phyloP scores from a whole-genome alignment of 148 eudicot species.

The Camellia sinensis region DNA sequence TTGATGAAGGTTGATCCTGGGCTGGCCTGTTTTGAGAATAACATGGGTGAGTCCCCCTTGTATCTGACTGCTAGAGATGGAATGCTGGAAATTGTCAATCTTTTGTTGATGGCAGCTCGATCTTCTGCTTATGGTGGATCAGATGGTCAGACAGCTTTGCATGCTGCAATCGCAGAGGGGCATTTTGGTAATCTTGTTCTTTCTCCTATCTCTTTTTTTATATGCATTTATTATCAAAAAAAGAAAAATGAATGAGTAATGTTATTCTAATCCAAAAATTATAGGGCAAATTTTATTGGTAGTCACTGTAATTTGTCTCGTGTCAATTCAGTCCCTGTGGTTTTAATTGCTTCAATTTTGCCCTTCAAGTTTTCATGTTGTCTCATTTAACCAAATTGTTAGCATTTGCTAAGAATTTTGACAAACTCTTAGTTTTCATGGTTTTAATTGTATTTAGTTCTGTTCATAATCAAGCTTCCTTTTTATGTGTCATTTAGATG shows the following conservation, averaged over 20 bases:
- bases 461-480: not conserved
- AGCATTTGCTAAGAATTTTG: too few relatives aligned
- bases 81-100: conserved; percentile 4
- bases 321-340: too few relatives aligned
- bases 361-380: too few relatives aligned
- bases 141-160: conserved; percentile 5
- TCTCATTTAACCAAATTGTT: too few relatives aligned
- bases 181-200: not conserved
- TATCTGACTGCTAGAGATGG: conserved; percentile 1
- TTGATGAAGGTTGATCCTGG: not conserved
- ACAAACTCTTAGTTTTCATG: too few relatives aligned
- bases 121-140: not conserved
- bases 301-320: too few relatives aligned
- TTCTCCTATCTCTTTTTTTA: not conserved
- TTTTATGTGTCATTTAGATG: not conserved
- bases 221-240: not conserved
- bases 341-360: too few relatives aligned
- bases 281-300: too few relatives aligned
- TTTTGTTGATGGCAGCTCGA: not conserved
- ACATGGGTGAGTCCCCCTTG: not conserved
- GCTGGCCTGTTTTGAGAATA: not conserved
- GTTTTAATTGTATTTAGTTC: not conserved
- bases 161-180: not conserved
- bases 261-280: too few relatives aligned
- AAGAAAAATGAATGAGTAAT: too few relatives aligned